Base-by-base conservation (phyloP, 2,329 filamentous ascomycete species). In the Talaromyces sp. region DNA sequence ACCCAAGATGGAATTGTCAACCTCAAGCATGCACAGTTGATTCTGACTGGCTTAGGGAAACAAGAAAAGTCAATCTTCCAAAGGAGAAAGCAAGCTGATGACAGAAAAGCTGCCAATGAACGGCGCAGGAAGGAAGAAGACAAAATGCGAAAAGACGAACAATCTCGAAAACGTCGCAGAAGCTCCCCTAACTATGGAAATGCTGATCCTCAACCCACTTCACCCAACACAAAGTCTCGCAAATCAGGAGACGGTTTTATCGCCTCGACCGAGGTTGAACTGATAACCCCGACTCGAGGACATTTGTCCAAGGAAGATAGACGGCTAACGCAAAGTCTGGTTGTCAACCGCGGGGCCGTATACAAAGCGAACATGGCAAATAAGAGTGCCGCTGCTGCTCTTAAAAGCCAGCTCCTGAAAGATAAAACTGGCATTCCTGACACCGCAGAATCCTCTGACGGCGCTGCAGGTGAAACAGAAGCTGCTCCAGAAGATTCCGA, bases 1-100 rank as follows among this genome's bases (percentile, higher is more conserved):
- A 99, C 95, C 51, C 94, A 96, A 72, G 94, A 99, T 77, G 95
- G 95, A 1, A 88, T 90, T 68, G 92, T 98, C 64, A 90, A 98
- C 73, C 84, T 99, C 61, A 86, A 88, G 62, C 86, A 90, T 69
- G 93, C 92, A 9, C 95, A 99, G 73, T 83, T 89, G 68, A 98
- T 99, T 70, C 81, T 99, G 56, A 84, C 89, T 69, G 94, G 92
- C 1, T 83, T 99, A 23, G 95, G 92, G 1, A 94, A 90, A 74
- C 92, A 96, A 75, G 95, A 99, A 79, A 91, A 96, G 74, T 87
- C 87, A 14, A 99, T 99, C 62, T 99, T 99, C 78, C 88, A 87
- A 69, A 87, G 92, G 65, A 87, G 96, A 68, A 91, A 92, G 73
- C 89, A 97, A 74, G 86, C 87, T 1, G 93, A 97, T 65, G 91